These are phyloP conservation scores for Candida tallmaniae DNA, from an alignment of 805 yeast species.

Conservation along the genomic window DNA sequence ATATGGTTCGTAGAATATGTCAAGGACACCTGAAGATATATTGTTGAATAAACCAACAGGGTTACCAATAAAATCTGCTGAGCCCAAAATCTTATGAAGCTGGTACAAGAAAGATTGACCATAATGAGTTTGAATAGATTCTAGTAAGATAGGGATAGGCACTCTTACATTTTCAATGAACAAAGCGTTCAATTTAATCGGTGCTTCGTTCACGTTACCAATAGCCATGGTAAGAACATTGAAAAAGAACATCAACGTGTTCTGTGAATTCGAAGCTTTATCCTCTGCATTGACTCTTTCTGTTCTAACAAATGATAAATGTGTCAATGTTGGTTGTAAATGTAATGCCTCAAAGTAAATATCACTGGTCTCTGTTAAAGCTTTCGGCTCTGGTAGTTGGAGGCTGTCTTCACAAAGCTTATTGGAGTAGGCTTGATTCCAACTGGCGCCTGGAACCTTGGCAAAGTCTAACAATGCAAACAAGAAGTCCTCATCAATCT, in stretches of 20 bases:
- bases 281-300: slow-evolving; percentile 70
- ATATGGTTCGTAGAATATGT: slow-evolving; percentile 94
- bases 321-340: slow-evolving; percentile 85
- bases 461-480: slow-evolving; percentile 77
- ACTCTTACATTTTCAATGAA: slow-evolving; percentile 86
- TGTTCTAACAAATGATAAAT: slow-evolving; percentile 86
- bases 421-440: slow-evolving; percentile 48
- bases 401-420: slow-evolving; percentile 57
- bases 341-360: slow-evolving; percentile 90
- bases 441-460: slow-evolving; percentile 77
- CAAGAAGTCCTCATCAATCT: slow-evolving; percentile 89
- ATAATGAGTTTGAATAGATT: slow-evolving; percentile 77
- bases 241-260: slow-evolving; percentile 68
- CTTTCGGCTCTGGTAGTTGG: slow-evolving; percentile 68
- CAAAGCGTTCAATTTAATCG: slow-evolving; percentile 81
- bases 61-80: slow-evolving; percentile 94
- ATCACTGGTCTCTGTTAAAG: slow-evolving; percentile 56
- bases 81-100: slow-evolving; percentile 86
- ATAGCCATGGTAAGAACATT: slow-evolving; percentile 93
- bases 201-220: slow-evolving; percentile 96
- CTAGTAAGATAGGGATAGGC: slow-evolving; percentile 67
- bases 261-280: slow-evolving; percentile 47
- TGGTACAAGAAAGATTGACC: slow-evolving; percentile 90
- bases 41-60: slow-evolving; percentile 96
- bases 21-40: slow-evolving; percentile 91